These are phyloP conservation scores for Aspergillus affinis DNA, from an alignment of 495 filamentous ascomycete species.

Conservation along the genomic window DNA sequence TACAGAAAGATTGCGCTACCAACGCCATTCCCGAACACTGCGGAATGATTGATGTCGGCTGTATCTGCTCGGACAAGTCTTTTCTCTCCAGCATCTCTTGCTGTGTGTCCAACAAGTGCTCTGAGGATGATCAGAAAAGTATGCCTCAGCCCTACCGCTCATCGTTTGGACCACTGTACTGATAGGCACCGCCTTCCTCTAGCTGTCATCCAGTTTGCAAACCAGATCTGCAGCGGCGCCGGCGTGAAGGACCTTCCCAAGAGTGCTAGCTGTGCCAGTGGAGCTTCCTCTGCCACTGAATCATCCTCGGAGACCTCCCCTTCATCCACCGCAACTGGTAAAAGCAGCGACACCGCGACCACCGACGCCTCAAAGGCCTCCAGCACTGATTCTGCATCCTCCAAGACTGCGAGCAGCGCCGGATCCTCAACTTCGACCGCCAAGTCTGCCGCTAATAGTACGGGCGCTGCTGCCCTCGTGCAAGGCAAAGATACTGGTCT, in stretches of 20 bases:
- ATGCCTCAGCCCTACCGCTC: constrained; percentile 20
- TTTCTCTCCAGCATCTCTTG: constrained; percentile 65
- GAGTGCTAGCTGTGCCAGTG: constrained; percentile 33
- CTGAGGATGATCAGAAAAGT: constrained; percentile 55
- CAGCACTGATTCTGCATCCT: not conserved
- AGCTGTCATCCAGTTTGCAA: constrained; percentile 53
- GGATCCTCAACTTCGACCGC: constrained; percentile 14
- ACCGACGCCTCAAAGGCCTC: constrained; percentile 15
- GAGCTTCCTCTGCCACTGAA: constrained; percentile 23
- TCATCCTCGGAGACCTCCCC: constrained; percentile 19
- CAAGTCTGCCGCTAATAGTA: constrained; percentile 22
- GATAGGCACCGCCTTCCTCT: not conserved
- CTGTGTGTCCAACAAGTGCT: constrained; percentile 62
- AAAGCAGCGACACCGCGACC: constrained; percentile 13
- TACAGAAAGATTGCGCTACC: constrained; percentile 55
- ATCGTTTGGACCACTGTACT: not conserved
- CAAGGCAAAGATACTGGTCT: constrained; percentile 30
- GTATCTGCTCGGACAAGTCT: constrained; percentile 62
- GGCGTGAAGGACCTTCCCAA: constrained; percentile 43
- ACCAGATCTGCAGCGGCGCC: constrained; percentile 46
- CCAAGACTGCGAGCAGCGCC: constrained; percentile 10
- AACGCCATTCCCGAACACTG: constrained; percentile 51
- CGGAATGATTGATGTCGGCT: constrained; percentile 53
- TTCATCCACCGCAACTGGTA: constrained; percentile 10
- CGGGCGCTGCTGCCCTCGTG: constrained; percentile 50